These are phyloP conservation scores for Eleusine indica DNA, from an alignment of 176 grass and related monocot species.

Conservation along the genomic window DNA sequence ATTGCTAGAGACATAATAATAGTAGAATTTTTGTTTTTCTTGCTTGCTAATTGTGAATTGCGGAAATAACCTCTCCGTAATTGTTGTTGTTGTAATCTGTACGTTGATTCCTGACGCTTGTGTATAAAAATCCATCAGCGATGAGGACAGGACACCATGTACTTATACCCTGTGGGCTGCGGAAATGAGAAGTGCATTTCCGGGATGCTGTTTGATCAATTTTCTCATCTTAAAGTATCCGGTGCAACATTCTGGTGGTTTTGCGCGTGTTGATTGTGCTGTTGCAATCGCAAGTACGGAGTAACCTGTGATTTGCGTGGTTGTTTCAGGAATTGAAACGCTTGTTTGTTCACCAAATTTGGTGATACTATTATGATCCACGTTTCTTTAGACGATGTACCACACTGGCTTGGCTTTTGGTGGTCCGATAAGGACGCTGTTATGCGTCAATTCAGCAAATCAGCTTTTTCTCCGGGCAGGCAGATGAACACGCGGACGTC, in stretches of 20 bases:
- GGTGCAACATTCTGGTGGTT: not conserved
- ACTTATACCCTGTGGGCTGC: not conserved
- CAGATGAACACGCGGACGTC: not conserved
- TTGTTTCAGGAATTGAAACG: not conserved
- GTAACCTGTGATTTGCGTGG: not conserved
- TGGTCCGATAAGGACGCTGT: not conserved
- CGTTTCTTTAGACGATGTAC: not conserved
- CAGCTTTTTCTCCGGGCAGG: not conserved
- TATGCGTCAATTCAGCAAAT: not conserved
- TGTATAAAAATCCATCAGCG: conserved; percentile 19
- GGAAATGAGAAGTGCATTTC: conserved; percentile 33
- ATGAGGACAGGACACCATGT: not conserved
- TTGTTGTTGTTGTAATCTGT: conserved; percentile 21
- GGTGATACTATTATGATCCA: not conserved
- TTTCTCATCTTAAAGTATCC: not conserved
- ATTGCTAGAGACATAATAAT: conserved; percentile 21
- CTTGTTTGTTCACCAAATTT: not conserved
- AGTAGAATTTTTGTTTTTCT: not conserved
- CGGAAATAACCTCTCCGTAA: not conserved
- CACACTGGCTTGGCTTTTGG: not conserved
- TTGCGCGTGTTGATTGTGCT: not conserved
- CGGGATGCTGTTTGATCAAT: not conserved
- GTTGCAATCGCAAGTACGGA: not conserved
- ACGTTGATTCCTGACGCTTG: not conserved
- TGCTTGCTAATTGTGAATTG: not conserved